Evolutionary conservation across 257 asterid species (phyloP).

Genomic region (Solanum arcanum): DNA sequence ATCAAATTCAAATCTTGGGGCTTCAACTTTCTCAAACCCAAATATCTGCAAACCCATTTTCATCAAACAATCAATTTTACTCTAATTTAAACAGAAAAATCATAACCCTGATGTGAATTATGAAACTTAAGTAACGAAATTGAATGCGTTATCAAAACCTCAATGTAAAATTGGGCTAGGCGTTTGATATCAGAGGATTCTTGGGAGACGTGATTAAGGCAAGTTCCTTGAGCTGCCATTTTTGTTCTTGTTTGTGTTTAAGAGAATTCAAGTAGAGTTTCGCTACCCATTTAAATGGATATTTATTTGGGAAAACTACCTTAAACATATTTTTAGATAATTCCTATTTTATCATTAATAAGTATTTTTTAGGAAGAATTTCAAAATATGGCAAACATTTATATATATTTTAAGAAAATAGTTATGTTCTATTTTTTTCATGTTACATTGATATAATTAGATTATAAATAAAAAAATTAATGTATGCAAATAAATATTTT

Average conservation of each 20-base stretch:
- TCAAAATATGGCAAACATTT: no score
- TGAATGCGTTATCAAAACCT: slow-evolving; percentile 20
- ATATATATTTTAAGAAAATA: no score
- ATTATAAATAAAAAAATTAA: no score
- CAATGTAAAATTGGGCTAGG: slow-evolving; percentile 67
- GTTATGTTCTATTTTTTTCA: no score
- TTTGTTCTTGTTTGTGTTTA: background rate
- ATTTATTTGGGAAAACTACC: background rate
- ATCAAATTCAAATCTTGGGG: slow-evolving; percentile 51
- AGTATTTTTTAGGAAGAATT: no score
- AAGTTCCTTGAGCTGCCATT: slow-evolving; percentile 56
- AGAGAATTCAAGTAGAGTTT: background rate
- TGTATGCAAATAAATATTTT: no score
- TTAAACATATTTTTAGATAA: no score
- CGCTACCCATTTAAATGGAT: background rate
- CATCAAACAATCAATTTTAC: background rate
- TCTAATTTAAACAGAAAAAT: background rate
- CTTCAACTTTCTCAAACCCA: slow-evolving; percentile 74
- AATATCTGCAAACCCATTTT: slow-evolving; percentile 31
- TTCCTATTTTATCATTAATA: no score
- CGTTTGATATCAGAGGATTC: slow-evolving; percentile 66
- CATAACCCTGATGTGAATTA: background rate
- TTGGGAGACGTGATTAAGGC: slow-evolving; percentile 75
- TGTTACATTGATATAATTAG: no score
- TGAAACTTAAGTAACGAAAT: background rate